phyloP scores from a whole-genome alignment of 1,284 basidiomycete species.

The Flammula alnicola region DNA sequence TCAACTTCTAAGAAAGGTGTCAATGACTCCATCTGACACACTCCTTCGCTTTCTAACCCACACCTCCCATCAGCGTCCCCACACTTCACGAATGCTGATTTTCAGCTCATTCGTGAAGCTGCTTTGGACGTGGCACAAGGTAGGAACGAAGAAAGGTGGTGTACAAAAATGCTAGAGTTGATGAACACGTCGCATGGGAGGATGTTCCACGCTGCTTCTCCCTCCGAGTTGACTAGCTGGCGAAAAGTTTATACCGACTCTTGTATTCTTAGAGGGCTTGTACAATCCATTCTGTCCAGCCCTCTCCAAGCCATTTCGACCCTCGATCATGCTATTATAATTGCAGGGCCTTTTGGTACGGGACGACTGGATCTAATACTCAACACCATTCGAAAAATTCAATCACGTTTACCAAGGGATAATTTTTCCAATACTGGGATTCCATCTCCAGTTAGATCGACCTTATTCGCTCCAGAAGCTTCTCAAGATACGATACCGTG shows the following conservation, averaged over 20 bases:
- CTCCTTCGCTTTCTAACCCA: constrained; percentile 2
- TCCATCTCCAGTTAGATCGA: not conserved
- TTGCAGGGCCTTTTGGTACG: constrained; percentile 79
- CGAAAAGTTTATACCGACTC: constrained; percentile 68
- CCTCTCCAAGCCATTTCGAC: constrained; percentile 50
- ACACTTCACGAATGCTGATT: constrained; percentile 1
- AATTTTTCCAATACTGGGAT: not conserved
- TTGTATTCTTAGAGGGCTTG: constrained; percentile 56
- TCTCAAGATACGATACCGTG: constrained; percentile 39
- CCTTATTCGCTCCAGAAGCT: constrained; percentile 13
- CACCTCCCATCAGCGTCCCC: constrained; percentile 2
- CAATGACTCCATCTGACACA: constrained; percentile 5
- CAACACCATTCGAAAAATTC: constrained; percentile 58
- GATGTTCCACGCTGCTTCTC: constrained; percentile 35
- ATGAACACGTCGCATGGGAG: constrained; percentile 38
- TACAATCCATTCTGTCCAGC: constrained; percentile 37
- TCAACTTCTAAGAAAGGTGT: not conserved
- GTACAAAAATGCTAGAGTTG: constrained; percentile 34
- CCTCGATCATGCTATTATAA: constrained; percentile 82
- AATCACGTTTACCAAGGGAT: constrained; percentile 33
- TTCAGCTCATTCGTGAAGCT: constrained; percentile 30
- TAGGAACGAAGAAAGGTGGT: constrained; percentile 19
- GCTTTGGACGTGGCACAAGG: constrained; percentile 27
- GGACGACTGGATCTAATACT: constrained; percentile 64
- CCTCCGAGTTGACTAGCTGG: constrained; percentile 44